Percentiles rank a stretch among this genome's conserved stretches.
phyloP scores from a whole-genome alignment of 306 rosid genomes.

The Citrullus colocynthis region DNA sequence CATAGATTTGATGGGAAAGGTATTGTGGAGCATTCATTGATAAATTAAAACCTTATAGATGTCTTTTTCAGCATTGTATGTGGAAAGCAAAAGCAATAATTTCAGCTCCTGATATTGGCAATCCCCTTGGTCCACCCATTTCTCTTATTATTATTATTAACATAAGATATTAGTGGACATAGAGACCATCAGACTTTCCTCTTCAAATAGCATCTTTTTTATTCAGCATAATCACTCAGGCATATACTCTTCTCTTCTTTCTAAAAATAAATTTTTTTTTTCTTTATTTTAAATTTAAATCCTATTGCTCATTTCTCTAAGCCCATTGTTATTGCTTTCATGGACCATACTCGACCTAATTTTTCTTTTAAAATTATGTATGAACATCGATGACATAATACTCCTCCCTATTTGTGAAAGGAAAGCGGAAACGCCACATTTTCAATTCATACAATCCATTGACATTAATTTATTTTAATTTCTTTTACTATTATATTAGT shows the following conservation, averaged over 20 bases:
- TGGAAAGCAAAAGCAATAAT: neutral
- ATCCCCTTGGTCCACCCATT: neutral
- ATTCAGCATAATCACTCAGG: neutral
- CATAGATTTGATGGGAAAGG: conserved; percentile 1
- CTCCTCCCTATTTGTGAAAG: neutral
- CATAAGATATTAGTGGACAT: neutral
- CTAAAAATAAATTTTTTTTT: too few relatives aligned
- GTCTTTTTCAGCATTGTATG: neutral
- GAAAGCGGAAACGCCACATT: neutral
- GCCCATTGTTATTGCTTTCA: neutral
- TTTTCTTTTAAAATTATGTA: neutral
- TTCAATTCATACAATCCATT: neutral
- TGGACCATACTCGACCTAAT: neutral
- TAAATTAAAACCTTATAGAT: neutral
- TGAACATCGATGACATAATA: neutral
- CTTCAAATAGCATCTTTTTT: neutral
- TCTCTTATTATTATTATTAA: neutral
- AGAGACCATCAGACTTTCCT: neutral
- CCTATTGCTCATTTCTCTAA: neutral
- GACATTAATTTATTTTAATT: neutral
- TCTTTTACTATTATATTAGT: neutral
- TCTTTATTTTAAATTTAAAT: neutral
- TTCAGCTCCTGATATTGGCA: neutral
- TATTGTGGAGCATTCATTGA: neutral
- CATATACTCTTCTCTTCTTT: neutral